Base-by-base conservation (phyloP, 176 grass and related monocot species). In the Neostapfia colusana region DNA sequence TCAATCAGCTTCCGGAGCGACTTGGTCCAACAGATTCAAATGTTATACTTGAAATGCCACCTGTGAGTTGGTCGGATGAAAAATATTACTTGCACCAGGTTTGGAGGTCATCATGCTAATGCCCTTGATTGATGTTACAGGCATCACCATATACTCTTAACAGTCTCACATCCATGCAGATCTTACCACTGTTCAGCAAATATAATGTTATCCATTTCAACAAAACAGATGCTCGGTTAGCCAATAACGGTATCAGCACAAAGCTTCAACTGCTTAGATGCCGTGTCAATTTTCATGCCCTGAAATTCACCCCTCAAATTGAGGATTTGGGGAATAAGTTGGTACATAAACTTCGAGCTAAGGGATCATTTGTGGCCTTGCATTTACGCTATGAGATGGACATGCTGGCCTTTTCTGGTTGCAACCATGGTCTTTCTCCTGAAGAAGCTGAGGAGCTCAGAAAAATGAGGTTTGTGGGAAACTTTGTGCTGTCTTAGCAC, bases 341-440 rank as follows among this genome's bases (percentile, higher is more conserved):
- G 74, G 69, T 86, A 78, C 67, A 84, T 31, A 73, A 85, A 70
- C 84, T 97, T 87, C 82, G 10, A 84, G 73, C 60, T 14, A 85
- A 79, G 41, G 91, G 91, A 58, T 66, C 62, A 77, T 97, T 89
- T 91, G 81, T 93, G 61, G 89, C 94, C 43, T 88, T 97, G 69
- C 94, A 97, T 86, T 91, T 97, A 71, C 88, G 94, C 72, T 97
- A 93, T 73, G 94, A 97, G 85, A 97, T 93, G 94, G 94, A 97
- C 50, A 93, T 97, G 94, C 86, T 97, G 35, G 91, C 94, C 58
- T 97, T 97, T 86, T 97, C 94, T 67, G 94, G 94, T 83, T 97
- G 94, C 67, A 91, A 88, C 69, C 89, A 97, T 80, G 94, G 75
- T 59, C 92, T 92, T 78, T 93, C 89, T 77, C 72, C 7, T 25